These are phyloP conservation scores for Cutaneotrichosporon spelunceum DNA, from an alignment of 1,284 basidiomycete species.

Conservation along the genomic window DNA sequence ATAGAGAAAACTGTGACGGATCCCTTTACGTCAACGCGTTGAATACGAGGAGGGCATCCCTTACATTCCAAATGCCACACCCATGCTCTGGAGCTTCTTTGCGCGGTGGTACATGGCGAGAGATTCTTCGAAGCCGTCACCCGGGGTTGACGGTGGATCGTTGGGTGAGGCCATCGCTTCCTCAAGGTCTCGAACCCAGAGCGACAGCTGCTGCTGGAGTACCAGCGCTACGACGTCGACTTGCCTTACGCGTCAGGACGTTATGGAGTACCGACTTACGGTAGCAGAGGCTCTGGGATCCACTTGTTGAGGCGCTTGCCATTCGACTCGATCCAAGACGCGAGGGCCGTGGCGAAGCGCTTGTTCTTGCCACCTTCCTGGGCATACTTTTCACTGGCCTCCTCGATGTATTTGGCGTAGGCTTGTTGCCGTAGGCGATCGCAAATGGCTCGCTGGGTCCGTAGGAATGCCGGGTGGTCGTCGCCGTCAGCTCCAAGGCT, in stretches of 20 bases:
- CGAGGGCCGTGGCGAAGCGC: slow-evolving; percentile 61
- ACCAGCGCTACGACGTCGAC: slow-evolving; percentile 77
- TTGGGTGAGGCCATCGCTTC: slow-evolving; percentile 51
- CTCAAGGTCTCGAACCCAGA: slow-evolving; percentile 73
- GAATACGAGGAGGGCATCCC: slow-evolving; percentile 5
- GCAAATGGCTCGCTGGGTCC: slow-evolving; percentile 62
- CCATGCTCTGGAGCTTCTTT: slow-evolving; percentile 64
- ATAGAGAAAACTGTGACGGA: slow-evolving; percentile 59
- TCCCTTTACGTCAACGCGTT: slow-evolving; percentile 17
- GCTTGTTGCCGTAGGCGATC: slow-evolving; percentile 67
- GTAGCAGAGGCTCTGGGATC: slow-evolving; percentile 76
- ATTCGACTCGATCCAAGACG: slow-evolving; percentile 81
- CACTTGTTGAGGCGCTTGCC: slow-evolving; percentile 72
- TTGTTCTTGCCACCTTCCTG: slow-evolving; percentile 38
- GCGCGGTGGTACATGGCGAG: slow-evolving; percentile 74
- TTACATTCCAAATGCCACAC: slow-evolving; percentile 61
- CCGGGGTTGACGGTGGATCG: slow-evolving; percentile 51
- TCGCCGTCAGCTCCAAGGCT: slow-evolving; percentile 63
- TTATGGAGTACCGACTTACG: slow-evolving; percentile 56
- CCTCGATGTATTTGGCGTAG: slow-evolving; percentile 65
- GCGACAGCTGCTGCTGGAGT: slow-evolving; percentile 68
- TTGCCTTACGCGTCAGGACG: slow-evolving; percentile 53
- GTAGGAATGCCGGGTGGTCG: slow-evolving; percentile 20
- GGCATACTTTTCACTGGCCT: slow-evolving; percentile 55
- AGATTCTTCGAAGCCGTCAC: slow-evolving; percentile 80